Base-by-base conservation (phyloP, 192 early-diverging fungal genomes). In the Podila verticillata region DNA sequence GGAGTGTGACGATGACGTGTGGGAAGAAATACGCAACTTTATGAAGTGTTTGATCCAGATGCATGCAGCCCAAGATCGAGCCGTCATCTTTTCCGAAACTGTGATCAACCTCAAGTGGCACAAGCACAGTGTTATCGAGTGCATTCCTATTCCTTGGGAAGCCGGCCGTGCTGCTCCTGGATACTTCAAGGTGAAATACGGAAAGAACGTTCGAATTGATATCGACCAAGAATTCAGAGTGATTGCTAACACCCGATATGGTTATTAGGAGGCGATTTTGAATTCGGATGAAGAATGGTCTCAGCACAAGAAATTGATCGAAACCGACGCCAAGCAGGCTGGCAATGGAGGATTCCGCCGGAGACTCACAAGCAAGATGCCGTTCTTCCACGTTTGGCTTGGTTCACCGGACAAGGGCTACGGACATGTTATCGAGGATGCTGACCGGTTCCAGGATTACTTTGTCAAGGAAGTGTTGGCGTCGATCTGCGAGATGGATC, bases 341-440 rank as follows among this genome's bases (percentile, higher is more conserved):
- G 32, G 34, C 3, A 83, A 87, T 26, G 87, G 88, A 58, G 94
- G 93, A 29, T 94, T 95, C 75, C 87, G 93, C 61, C 74, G 87
- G 39, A 83, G 87, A 9, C 86, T 95, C 85, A 89, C 91, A 8
- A 86, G 89, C 12, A 90, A 97, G 44, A 54, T 98, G 83, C 96
- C 98, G 2, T 99, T 96, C 77, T 97, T 99, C 74, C 98, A 99
- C 65, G 95, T 98, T 3, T 99, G 98, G 98, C 95, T 95, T 72
- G 91, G 94, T 58, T 80, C 77, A 6, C 91, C 93, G 9, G 89
- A 95, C 70, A 89, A 91, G 35, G 96, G 98, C 3, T 89, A 91
- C 67, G 98, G 97, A 7, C 98, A 99, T 82, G 94, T 99, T 22
- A 99, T 99, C 86, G 98, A 99, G 70, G 90, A 96, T 54, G 73